Evolutionary conservation across 106 monocot genomes (phyloP), one percentile per base, ranked within the genome.

Genomic region (Acanthochlamys bracteata): DNA sequence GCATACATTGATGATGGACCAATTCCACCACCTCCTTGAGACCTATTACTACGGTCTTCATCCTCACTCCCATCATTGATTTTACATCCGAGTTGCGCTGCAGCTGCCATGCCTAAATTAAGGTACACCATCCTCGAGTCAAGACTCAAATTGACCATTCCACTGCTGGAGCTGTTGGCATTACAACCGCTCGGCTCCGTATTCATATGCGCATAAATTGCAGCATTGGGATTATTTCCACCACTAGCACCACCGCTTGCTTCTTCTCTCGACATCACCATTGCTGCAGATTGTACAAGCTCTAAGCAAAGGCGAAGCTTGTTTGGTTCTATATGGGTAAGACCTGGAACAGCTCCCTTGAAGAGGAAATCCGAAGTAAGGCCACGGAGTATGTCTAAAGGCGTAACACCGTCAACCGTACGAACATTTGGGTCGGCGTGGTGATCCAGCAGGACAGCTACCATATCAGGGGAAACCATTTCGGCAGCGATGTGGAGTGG

Each of bases 401-500:
- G 93, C 0, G 93, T 93, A 13, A 88, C 75, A 51, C 93, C 93
- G 63, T 93, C 85, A 27, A 84, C 54, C 14, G 93, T 93, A 11
- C 82, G 74, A 46, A 82, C 70, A 51, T 77, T 89, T 26, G 96
- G 96, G 61, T 98, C 88, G 64, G 96, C 96, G 66, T 98, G 96
- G 74, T 92, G 96, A 77, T 98, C 95, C 7, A 95, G 86, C 17
- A 95, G 71, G 16, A 95, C 90, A 4, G 95, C 86, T 0, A 95
- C 95, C 95, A 95, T 95, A 77, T 95, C 88, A 0, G 89, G 84
- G 11, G 77, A 78, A 6, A 93, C 89, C 93, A 93, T 86, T 83
- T 93, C 93, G 7, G 93, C 93, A 0, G 93, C 93, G 4, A 93
- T 41, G 68, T 93, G 93, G 23, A 89, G 89, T 0, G 93, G 83